Conservation (phyloP, 257 asterid species). For the Rubia yunnanensis region DNA sequence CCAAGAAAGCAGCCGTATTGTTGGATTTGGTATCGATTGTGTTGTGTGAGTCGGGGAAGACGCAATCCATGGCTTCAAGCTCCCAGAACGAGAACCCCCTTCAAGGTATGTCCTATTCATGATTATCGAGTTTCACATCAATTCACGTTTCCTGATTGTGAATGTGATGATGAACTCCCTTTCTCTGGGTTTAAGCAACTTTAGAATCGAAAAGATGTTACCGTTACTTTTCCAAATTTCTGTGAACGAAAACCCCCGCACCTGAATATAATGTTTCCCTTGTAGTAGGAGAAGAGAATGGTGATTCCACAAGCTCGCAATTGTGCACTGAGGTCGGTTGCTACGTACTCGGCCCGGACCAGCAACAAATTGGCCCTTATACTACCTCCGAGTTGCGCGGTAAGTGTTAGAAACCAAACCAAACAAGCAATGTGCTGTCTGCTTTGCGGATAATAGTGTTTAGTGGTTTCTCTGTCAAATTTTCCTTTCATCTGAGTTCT, state of each 20-base stretch:
- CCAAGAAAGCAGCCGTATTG: background rate
- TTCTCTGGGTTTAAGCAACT: background rate
- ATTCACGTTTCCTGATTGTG: background rate
- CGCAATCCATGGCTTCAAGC: background rate
- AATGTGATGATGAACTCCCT: too few species aligned
- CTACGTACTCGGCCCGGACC: slow-evolving; percentile 76
- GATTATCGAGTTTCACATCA: background rate
- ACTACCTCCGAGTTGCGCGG: slow-evolving; percentile 70
- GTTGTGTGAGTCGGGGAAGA: background rate
- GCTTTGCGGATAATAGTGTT: background rate
- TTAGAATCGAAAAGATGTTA: background rate
- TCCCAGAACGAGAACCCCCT: background rate
- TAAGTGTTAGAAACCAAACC: slow-evolving; percentile 17
- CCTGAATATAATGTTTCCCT: background rate
- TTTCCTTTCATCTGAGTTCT: slow-evolving; percentile 16
- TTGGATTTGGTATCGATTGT: too few species aligned
- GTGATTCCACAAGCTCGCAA: slow-evolving; percentile 21
- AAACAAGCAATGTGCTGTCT: background rate
- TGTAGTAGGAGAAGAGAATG: slow-evolving; percentile 28
- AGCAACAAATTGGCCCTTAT: slow-evolving; percentile 76
- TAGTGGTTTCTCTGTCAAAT: slow-evolving; percentile 10
- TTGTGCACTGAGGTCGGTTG: slow-evolving; percentile 55
- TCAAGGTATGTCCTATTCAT: background rate
- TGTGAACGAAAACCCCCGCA: background rate
- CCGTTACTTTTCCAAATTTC: background rate